Evolutionary conservation across 2,329 filamentous ascomycete genomes (phyloP).

Genomic region (Exophiala alcalophila): DNA sequence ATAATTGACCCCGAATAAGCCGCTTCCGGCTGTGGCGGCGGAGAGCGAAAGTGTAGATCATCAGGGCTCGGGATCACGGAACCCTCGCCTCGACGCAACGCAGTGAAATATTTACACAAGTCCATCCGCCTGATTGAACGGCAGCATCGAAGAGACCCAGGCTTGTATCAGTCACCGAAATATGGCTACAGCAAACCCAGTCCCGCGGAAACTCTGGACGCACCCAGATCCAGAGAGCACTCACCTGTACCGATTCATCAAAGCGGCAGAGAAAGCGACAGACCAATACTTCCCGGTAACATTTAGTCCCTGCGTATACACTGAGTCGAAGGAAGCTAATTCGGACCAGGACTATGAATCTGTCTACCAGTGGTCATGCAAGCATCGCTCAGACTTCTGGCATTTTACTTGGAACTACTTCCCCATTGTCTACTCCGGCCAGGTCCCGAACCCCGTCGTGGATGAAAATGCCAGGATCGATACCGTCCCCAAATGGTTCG

Average conservation of each 20-base stretch:
- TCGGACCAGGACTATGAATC: slow-evolving; percentile 65
- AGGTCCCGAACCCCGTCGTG: slow-evolving; percentile 51
- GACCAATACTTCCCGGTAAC: slow-evolving; percentile 10
- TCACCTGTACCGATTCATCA: slow-evolving; percentile 61
- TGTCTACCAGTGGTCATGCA: slow-evolving; percentile 67
- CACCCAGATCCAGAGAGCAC: slow-evolving; percentile 61
- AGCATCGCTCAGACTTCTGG: slow-evolving; percentile 63
- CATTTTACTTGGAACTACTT: slow-evolving; percentile 59
- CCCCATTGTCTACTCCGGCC: slow-evolving; percentile 62
- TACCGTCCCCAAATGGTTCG: slow-evolving; percentile 73
- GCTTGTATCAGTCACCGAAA: too few relatives aligned
- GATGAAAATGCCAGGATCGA: slow-evolving; percentile 67
- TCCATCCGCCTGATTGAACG: too few relatives aligned
- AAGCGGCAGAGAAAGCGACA: slow-evolving; percentile 9
- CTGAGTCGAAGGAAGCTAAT: too few relatives aligned
- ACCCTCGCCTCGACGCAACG: too few relatives aligned
- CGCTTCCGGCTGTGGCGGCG: too few relatives aligned
- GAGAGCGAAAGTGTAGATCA: too few relatives aligned
- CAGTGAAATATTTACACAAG: too few relatives aligned
- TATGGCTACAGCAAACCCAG: slow-evolving; percentile 15
- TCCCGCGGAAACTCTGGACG: slow-evolving; percentile 55
- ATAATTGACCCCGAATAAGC: too few relatives aligned
- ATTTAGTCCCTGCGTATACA: too few relatives aligned
- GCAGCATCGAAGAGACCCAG: too few relatives aligned
- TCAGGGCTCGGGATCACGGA: too few relatives aligned